phyloP scores from a whole-genome alignment of 1,139 yeast genomes.

The Suhomyces atakaporum region DNA sequence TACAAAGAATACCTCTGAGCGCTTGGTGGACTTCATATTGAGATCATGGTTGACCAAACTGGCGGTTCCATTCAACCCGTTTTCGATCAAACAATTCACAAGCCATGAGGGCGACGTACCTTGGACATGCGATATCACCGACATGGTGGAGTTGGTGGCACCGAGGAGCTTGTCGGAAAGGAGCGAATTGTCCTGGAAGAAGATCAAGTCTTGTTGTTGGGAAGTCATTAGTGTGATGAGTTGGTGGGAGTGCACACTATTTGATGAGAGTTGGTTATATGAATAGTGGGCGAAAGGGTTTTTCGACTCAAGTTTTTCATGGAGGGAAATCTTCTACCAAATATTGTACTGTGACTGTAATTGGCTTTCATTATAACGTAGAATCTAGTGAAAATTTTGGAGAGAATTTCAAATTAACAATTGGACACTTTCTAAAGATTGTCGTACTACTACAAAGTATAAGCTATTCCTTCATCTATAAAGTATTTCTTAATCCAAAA shows the following conservation, averaged over 20 bases:
- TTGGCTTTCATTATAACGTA: too few relatives aligned
- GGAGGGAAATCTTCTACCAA: too few relatives aligned
- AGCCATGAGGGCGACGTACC: slow-evolving; percentile 76
- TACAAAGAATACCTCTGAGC: slow-evolving; percentile 39
- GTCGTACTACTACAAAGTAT: too few relatives aligned
- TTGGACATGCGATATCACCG: slow-evolving; percentile 55
- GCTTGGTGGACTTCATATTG: slow-evolving; percentile 18
- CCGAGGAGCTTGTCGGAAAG: slow-evolving; percentile 30
- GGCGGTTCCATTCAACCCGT: slow-evolving; percentile 44
- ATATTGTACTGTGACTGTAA: too few relatives aligned
- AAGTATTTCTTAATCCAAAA: too few relatives aligned
- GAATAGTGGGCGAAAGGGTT: too few relatives aligned
- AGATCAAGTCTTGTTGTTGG: slow-evolving; percentile 60
- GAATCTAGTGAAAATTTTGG: too few relatives aligned
- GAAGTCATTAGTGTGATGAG: slow-evolving; percentile 7
- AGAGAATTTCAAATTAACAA: too few relatives aligned
- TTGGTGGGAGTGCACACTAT: slow-evolving; percentile 1
- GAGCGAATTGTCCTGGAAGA: slow-evolving; percentile 57
- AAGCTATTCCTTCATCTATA: too few relatives aligned
- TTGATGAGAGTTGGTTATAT: too few relatives aligned
- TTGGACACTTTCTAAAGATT: too few relatives aligned
- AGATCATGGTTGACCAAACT: slow-evolving; percentile 38
- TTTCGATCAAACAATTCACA: slow-evolving; percentile 49
- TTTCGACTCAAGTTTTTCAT: too few relatives aligned
- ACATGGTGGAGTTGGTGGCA: slow-evolving; percentile 28